Evolutionary conservation across 2,329 filamentous ascomycete genomes (phyloP).

Genomic region (Colletotrichum tropicale): DNA sequence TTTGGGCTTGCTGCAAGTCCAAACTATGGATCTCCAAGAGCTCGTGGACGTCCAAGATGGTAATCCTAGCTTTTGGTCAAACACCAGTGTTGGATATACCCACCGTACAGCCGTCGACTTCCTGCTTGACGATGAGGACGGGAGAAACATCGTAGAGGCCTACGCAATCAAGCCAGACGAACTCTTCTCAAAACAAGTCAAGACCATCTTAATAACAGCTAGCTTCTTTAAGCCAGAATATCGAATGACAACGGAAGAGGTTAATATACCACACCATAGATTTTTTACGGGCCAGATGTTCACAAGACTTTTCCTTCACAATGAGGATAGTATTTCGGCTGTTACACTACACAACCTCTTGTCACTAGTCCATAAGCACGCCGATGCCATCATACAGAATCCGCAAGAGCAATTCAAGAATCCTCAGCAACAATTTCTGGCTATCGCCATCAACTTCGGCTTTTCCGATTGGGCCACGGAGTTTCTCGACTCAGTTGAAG

Average conservation of each 20-base stretch:
- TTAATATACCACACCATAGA: accelerated
- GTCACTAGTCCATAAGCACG: background rate
- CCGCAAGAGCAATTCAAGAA: accelerated
- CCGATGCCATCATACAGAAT: background rate
- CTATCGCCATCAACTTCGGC: background rate
- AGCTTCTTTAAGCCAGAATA: background rate
- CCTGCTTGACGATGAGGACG: background rate
- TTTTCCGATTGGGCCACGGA: background rate
- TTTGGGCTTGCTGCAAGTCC: background rate
- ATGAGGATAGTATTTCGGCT: background rate
- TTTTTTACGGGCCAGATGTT: background rate
- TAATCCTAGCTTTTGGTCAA: background rate
- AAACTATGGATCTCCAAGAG: background rate
- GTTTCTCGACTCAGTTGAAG: background rate
- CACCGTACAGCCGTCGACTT: background rate
- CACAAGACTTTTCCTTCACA: background rate
- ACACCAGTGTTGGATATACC: background rate
- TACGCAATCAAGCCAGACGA: background rate
- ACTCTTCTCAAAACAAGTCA: background rate
- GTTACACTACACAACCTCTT: background rate
- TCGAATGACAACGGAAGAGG: accelerated
- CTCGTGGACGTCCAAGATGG: background rate
- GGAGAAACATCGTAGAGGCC: background rate
- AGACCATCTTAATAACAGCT: background rate
- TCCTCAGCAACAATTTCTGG: background rate